Base-by-base conservation (phyloP, 805 yeast genomes). In the Candida andamanensis region DNA sequence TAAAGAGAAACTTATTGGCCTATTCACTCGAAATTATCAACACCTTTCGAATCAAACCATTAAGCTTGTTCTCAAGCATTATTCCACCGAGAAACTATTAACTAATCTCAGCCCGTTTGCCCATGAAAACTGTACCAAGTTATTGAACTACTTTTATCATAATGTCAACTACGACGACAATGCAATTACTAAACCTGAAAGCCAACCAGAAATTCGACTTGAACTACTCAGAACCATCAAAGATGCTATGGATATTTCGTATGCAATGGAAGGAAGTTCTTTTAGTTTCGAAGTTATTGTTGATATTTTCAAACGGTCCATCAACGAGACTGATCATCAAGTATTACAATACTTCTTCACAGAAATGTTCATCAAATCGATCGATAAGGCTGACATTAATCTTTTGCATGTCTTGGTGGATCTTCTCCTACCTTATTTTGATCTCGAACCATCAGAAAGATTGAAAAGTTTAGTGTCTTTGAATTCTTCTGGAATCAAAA, bases 71-170 rank as follows among this genome's bases (percentile, higher is more conserved):
- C 49, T 81, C 17, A 52, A 60, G 3, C 68, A 58, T 42, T 78
- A 74, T 47, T 54, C 57, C 4, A 58, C 62, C 9, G 72, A 73
- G 32, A 66, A 69, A 32, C 46, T 68, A 18, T 80, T 89, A 46
- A 64, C 78, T 2, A 72, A 76, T 8, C 49, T 77, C 5, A 54
- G 69, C 18, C 58, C 68, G 0, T 51, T 63, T 6, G 80, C 87
- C 84, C 55, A 56, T 28, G 61, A 54, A 2, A 72, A 74, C 40
- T 56, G 74, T 24, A 49, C 52, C 5, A 50, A 54, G 18, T 42
- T 80, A 2, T 50, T 79, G 21, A 55, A 60, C n/a, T 56, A 60
- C 5, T 77, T 73, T 45, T 69, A 59, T 46, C 47, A 22, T 15
- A 14, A 23, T 12, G 7, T 18, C 6, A 5, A 28, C 17, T 6